Evolutionary conservation across 306 rosid genomes (phyloP), one percentile per base, ranked within the genome.

Genomic region (cucumber (Cucumis sativus)): DNA sequence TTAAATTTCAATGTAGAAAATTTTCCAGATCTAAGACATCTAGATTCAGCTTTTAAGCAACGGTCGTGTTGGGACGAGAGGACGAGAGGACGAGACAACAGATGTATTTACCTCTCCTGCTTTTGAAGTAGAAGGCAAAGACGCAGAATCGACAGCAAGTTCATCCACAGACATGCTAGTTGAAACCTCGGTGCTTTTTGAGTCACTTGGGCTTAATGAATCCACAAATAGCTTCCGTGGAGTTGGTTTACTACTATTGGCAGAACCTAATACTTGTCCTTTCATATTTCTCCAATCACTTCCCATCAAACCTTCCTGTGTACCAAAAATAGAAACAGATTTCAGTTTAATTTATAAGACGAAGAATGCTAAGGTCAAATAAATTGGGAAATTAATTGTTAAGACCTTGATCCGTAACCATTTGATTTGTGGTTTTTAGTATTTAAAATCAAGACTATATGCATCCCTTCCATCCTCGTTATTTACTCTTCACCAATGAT

Each of bases 131-230:
- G 97, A 89, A 67, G 99, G 90, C 77, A 88, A 64, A 35, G 92
- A 83, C 55, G 89, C 92, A 88, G 91, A 97, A 61, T 87, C 89
- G 77, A 87, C 88, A 39, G 88, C 72, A 2, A 89, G 86, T 43
- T 91, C 99, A 60, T 96, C 98, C 28, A 87, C 82, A 11, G 96
- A 92, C 79, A 96, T 75, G 83, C 92, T 92, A 56, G 91, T 89
- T 0, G 94, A 96, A 80, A 93, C 94, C 87, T 91, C 99, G 0
- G 91, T 91, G 70, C 98, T 92, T 83, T 91, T 96, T 0, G 93
- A 92, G 83, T 91, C 97, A 23, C 96, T 85, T 7, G 87, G 85
- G 87, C 92, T 89, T 23, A 76, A 51, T 39, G 91, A 83, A 77
- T 96, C 99, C 51, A 86, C 75, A 83, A 91, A 87, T 72, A 83